Evolutionary conservation across 441 rosid genomes (phyloP), one percentile per base, ranked within the genome.

Genomic region (Erodium trifolium): DNA sequence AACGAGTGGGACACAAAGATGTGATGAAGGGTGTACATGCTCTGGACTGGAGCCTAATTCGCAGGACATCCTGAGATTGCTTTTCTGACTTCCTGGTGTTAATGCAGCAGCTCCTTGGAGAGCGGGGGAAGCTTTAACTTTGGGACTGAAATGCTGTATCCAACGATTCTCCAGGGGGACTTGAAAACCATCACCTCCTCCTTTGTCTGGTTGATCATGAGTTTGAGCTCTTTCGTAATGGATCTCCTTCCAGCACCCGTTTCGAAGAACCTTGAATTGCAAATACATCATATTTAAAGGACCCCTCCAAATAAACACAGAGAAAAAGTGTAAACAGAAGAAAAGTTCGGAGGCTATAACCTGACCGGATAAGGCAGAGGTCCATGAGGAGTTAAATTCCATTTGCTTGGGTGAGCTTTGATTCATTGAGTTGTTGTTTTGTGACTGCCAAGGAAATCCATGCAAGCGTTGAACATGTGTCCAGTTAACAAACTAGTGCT

Each of bases 161-260:
- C 92, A 87, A 5, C 77, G 87, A 74, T 74, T 85, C 65, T 66
- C 73, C 57, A 79, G 1, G 55, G 55, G 55, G 12, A 8, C 11
- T 41, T 13, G 39, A 39, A 78, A 9, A 49, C 12, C 69, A 8
- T 80, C 64, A 17, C 72, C 73, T 39, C 64, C 71, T 11, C 55
- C 57, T 66, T 34, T 66, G 63, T 72, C 73, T 69, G 8, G 60
- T 39, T 69, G 76, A 67, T n/a, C 4, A 3, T 49, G 55, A n/a
- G 65, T 29, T 18, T 71, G 80, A 59, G 85, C 76, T 65, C 80
- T 84, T 71, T 64, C 75, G 65, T 77, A 79, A 66, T 72, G 72
- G 68, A 82, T 37, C 80, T 80, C 84, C 84, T 82, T 70, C 88
- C 89, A 84, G 78, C 67, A 19, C 62, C 83, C 81, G 70, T 68